Percentiles rank a stretch among this genome's conserved stretches.
These are phyloP conservation scores for Auricularia sp. DNA, from an alignment of 768 basidiomycete species.

Conservation along the genomic window DNA sequence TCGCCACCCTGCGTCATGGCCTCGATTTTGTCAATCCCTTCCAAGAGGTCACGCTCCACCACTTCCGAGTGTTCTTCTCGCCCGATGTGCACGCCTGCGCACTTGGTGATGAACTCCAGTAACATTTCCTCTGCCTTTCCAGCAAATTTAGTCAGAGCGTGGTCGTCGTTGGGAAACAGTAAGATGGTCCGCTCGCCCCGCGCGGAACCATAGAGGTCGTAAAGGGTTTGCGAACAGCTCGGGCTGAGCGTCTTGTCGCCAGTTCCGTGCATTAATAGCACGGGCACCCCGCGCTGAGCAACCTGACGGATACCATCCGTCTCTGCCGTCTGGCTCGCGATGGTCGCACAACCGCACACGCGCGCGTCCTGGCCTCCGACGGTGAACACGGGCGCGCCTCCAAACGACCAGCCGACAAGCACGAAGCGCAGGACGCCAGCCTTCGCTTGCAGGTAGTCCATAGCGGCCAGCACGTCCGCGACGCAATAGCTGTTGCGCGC, in stretches of 20 bases:
- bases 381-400: conserved; percentile 1
- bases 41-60: too few species aligned
- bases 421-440: neutral
- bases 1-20: too few species aligned
- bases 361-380: neutral
- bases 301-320: neutral
- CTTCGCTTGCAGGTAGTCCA: too few species aligned
- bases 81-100: too few species aligned
- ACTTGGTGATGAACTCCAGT: too few species aligned
- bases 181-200: neutral
- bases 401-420: conserved; percentile 3
- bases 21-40: too few species aligned
- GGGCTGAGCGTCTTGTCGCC: neutral
- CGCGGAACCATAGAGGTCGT: neutral
- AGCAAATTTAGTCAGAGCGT: neutral
- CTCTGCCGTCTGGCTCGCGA: conserved; percentile 1
- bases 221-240: neutral
- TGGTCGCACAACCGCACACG: neutral
- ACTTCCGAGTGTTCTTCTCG: too few species aligned
- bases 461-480: too few species aligned
- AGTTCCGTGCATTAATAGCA: conserved; percentile 1
- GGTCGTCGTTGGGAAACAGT: neutral
- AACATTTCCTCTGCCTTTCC: too few species aligned
- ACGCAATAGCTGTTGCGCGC: too few species aligned
- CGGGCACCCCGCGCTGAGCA: neutral